phyloP scores from a whole-genome alignment of 2,329 filamentous ascomycete genomes.

The Zymoseptoria passerinii region DNA sequence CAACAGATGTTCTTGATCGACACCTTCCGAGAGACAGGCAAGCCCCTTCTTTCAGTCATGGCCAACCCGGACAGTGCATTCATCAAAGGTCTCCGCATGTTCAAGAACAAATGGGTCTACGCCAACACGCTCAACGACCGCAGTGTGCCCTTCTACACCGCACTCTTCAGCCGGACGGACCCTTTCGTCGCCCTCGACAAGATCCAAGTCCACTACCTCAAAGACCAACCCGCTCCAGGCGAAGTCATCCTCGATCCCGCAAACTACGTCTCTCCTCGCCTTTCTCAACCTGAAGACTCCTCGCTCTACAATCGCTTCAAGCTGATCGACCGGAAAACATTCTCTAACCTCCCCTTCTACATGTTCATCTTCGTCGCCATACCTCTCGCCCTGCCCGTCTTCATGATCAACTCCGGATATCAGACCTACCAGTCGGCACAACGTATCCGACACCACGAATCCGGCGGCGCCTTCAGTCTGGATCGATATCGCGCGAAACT shows the following conservation, averaged over 20 bases:
- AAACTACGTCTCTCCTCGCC: slow-evolving; percentile 47
- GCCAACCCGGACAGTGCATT: slow-evolving; percentile 82
- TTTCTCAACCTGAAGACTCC: slow-evolving; percentile 10
- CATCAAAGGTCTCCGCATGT: slow-evolving; percentile 65
- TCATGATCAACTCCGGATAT: slow-evolving; percentile 65
- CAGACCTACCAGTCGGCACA: slow-evolving; percentile 68
- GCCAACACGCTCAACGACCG: slow-evolving; percentile 81
- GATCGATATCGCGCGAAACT: slow-evolving; percentile 67
- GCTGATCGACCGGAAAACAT: slow-evolving; percentile 25
- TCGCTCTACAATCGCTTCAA: slow-evolving; percentile 15
- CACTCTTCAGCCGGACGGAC: slow-evolving; percentile 66
- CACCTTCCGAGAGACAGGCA: slow-evolving; percentile 71
- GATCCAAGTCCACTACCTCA: slow-evolving; percentile 63
- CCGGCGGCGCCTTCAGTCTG: slow-evolving; percentile 53
- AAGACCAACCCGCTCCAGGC: slow-evolving; percentile 59
- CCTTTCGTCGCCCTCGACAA: slow-evolving; percentile 63
- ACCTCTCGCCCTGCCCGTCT: slow-evolving; percentile 62
- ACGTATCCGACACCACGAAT: slow-evolving; percentile 68
- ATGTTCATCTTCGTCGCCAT: slow-evolving; percentile 61
- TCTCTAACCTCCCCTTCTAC: slow-evolving; percentile 54
- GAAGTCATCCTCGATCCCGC: slow-evolving; percentile 65
- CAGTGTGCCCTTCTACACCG: slow-evolving; percentile 75
- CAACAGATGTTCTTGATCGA: slow-evolving; percentile 83
- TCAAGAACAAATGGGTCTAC: slow-evolving; percentile 71
- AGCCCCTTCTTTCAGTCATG: slow-evolving; percentile 69